Evolutionary conservation across 2,329 filamentous ascomycete genomes (phyloP).

Genomic region (Dothideomycetes sp.): DNA sequence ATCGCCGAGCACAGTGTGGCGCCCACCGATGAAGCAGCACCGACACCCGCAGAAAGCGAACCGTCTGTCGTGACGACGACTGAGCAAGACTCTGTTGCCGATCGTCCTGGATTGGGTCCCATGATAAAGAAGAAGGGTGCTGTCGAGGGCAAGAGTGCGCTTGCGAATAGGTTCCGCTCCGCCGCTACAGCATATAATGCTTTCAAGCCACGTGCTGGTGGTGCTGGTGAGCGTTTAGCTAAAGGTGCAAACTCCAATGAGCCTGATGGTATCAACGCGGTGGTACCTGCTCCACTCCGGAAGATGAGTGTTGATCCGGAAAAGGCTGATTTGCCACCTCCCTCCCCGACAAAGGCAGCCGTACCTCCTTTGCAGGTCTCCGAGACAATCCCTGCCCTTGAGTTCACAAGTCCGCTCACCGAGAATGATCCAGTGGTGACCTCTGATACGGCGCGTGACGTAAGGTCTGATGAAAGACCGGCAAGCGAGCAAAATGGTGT

Average conservation of each 20-base stretch:
- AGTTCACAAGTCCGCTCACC: slow-evolving; percentile 37
- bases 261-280: slow-evolving; percentile 80
- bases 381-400: slow-evolving; percentile 41
- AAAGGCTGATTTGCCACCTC: not conserved
- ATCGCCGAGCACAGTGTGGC: slow-evolving; percentile 4
- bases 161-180: slow-evolving; percentile 68
- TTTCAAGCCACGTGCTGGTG: slow-evolving; percentile 82
- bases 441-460: not conserved
- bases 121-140: slow-evolving; percentile 80
- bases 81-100: slow-evolving; percentile 29
- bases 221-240: slow-evolving; percentile 65
- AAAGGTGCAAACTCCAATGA: slow-evolving; percentile 48
- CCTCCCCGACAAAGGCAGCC: slow-evolving; percentile 1
- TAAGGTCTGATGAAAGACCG: not conserved
- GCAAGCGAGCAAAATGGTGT: slow-evolving; percentile 6
- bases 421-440: not conserved
- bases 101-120: slow-evolving; percentile 70
- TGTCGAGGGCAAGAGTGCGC: slow-evolving; percentile 52
- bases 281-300: slow-evolving; percentile 64
- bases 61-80: too few relatives aligned
- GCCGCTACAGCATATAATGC: slow-evolving; percentile 60
- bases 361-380: not conserved
- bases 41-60: too few relatives aligned
- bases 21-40: too few relatives aligned
- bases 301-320: slow-evolving; percentile 9